Evolutionary conservation across 768 basidiomycete species (phyloP), one percentile per base, ranked within the genome.

Genomic region (Suillus ampliporus): DNA sequence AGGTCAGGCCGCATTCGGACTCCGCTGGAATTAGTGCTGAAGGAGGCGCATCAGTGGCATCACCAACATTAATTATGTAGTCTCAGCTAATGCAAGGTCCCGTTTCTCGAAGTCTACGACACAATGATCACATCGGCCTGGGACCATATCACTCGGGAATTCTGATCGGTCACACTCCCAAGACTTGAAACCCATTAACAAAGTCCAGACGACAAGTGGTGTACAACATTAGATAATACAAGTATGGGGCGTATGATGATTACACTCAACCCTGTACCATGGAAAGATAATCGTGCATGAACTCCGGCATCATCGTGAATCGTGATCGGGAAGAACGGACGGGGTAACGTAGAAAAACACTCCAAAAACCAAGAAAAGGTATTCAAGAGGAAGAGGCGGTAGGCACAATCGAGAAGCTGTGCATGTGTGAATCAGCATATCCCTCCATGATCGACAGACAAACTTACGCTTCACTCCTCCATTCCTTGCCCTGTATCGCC

Each of bases 401-500:
- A 26, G 10, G 17, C 23, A 40, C 54, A 13, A 56, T 40, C 11
- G 38, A 40, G 38, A 56, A 56, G 10, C 54, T 56, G 23, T 26
- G 13, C 37, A 10, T 17, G 15, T 17, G 17, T 9, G 15, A 23
- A 6, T 54, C 37, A 54, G 53, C 1, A 23, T 38, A 19, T 14
- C 34, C 11, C 21, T 54, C 6, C 7, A 17, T 38, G 10, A 40
- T 7, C 38, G 11, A 26, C 23, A 8, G 11, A 26, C 11, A 26
- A 15, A 77, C 81, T 62, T 61, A 85, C 80, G 80, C 83, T 56
- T 82, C 75, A 50, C 83, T 85, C 53, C 80, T 76, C 88, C 88
- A 89, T n/a, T 76, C 80, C 56, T 79, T 70, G 10, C 84, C 83
- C 9, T 72, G 63, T 37, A 60, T 35, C 6, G 80, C 84, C 21